Base-by-base conservation (phyloP, 2,329 filamentous ascomycete species). In the Ascochyta rabiei region DNA sequence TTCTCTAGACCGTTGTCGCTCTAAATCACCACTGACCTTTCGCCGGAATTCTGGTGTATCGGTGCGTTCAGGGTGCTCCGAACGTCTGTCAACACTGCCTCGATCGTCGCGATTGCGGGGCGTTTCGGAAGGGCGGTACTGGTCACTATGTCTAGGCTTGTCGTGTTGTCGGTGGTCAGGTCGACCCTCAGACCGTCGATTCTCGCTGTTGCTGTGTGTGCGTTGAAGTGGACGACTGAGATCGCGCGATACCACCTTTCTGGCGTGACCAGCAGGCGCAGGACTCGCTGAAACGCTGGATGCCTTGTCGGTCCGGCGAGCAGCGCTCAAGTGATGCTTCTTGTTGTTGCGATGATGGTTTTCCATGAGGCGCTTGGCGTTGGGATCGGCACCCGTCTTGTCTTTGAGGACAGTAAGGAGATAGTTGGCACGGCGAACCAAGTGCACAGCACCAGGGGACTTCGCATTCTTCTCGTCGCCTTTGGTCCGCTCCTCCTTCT, bases 321-420 rank as follows among this genome's bases (percentile, higher is more conserved):
- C 87, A 84, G 64, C 86, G 86, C 60, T 78, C 13, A 73, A 51
- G 34, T 74, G 72, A 43, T 85, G 76, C 69, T 96, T 93, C 79
- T 96, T 96, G 78, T 93, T 96, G 77, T 93, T 96, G 50, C 93
- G 90, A 74, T 96, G 93, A 67, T 97, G 93, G 62, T 96, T 96
- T 67, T 96, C 93, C 24, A 96, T 87, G 1, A 89, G 86, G 68
- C 87, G 88, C 73, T 90, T 92, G 3, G 89, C 89, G 18, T 85
- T 85, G 26, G 84, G 82, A 69, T 96, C 90, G 57, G 86, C 86
- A 24, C 78, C 78, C 2, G 87, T 89, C 75, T 96, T 91, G 69
- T 96, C 91, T 71, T 93, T 91, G 57, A 99, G 80, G 1, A 99
- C 92, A n/a, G 92, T 96, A 35, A 99, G 82, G 13, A 99, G 84